These are phyloP conservation scores for Pichia sp. DNA, from an alignment of 1,139 yeast genomes.

Conservation along the genomic window DNA sequence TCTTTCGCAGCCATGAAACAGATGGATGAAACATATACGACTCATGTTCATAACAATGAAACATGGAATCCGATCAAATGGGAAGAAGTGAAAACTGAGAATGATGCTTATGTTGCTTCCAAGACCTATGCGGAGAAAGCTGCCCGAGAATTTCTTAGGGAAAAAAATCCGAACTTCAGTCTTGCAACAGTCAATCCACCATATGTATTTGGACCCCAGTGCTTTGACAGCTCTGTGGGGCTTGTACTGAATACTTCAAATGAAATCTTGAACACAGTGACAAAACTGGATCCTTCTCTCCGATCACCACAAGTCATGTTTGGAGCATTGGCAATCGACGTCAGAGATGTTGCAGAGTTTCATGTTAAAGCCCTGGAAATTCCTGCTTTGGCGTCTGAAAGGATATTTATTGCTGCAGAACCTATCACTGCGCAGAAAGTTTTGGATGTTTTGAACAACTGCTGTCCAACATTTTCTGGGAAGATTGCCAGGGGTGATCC, in stretches of 20 bases:
- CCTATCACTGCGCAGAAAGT: conserved; percentile 38
- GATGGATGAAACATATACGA: conserved; percentile 9
- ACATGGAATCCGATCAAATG: conserved; percentile 40
- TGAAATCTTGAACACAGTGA: conserved; percentile 32
- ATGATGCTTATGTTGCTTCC: conserved; percentile 44
- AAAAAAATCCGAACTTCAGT: conserved; percentile 38
- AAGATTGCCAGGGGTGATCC: conserved; percentile 39
- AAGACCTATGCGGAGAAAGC: conserved; percentile 50
- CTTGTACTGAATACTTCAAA: conserved; percentile 36
- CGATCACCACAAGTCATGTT: conserved; percentile 21
- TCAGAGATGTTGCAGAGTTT: conserved; percentile 42
- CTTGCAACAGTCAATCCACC: conserved; percentile 46
- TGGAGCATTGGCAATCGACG: conserved; percentile 36
- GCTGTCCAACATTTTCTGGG: conserved; percentile 39
- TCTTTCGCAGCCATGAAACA: conserved; percentile 45
- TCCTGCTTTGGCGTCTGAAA: conserved; percentile 34
- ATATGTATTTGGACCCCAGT: conserved; percentile 48
- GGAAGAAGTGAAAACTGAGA: conserved; percentile 34
- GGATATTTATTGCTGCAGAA: conserved; percentile 39
- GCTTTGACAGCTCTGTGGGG: conserved; percentile 32
- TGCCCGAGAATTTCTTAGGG: conserved; percentile 48
- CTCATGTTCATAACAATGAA: conserved; percentile 30
- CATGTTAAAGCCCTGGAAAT: conserved; percentile 39
- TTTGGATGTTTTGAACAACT: conserved; percentile 35
- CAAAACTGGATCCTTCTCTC: conserved; percentile 27